Evolutionary conservation across 768 basidiomycete species (phyloP), one percentile per base, ranked within the genome.

Genomic region (Hygrophorus russula): DNA sequence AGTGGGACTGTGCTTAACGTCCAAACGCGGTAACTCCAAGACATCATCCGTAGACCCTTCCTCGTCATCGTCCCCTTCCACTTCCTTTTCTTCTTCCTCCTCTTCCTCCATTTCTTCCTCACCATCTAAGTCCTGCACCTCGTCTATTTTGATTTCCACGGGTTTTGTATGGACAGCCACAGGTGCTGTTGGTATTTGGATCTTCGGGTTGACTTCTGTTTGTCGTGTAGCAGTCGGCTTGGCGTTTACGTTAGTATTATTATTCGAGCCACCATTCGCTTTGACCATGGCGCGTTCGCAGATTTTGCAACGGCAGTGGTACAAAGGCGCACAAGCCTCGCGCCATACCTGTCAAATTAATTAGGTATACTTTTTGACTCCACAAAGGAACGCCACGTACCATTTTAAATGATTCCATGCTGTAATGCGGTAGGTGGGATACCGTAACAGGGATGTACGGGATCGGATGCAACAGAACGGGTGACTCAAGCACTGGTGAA

Each of bases 231-330:
- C 36, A 39, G 47, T 27, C 27, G 41, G 39, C 28, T 58, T 52
- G 41, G 51, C 52, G 38, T 59, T 47, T 41, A 51, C 10, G 62
- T 61, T 36, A n/a, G n/a, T n/a, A 53, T 57, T 56, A 40, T 61
- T 63, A 3, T 63, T 66, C 36, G 63, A 59, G 17, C 61, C 61
- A 20, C 69, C 64, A 46, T 73, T 76, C 4, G 71, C 73, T 38
- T 63, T 63, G 18, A 69, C 57, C 56, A 74, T 70, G 6, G 83
- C 76, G 18, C 84, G 75, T 49, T 82, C 76, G 56, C 83, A 86
- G 32, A 85, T 76, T n/a, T 68, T 65, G 56, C 83, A 85, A 41
- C 74, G 69, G 54, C 83, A 86, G 35, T 80, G 76, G 54, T 79
- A 86, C 34, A 86, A 50, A 0, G 81, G 82, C 3, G 73, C 67